Evolutionary conservation across 108 stramenopile genomes (phyloP), one percentile per base, ranked within the genome.

Genomic region (Nitzschia sp.): DNA sequence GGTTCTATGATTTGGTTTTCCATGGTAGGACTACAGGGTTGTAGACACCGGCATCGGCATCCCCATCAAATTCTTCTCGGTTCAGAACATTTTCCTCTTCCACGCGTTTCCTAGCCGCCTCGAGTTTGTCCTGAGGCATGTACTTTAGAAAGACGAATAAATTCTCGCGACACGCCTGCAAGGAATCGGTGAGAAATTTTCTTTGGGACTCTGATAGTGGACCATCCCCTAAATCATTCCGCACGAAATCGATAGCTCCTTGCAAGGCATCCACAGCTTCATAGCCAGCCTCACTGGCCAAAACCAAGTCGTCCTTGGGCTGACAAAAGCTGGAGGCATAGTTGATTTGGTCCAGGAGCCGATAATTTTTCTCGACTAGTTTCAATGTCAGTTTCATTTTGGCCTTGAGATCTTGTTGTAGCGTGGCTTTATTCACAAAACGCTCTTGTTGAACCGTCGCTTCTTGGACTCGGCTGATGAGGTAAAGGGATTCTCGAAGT

Each of bases 381-480:
- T 73, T 69, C 15, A 89, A 46, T 0, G 84, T 85, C 11, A 89
- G 41, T 60, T 89, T 89, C 78, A 89, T 81, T 78, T 89, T 89
- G 45, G 33, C 44, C 33, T 77, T 79, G 13, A 80, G 75, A 6
- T 36, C 67, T 45, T 72, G 68, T 66, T 84, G 80, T 1, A 26
- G 11, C 25, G 65, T 62, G n/a, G 61, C 68, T 21, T 69, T 80
- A 41, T 66, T 58, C 16, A 85, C 75, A 53, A 77, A 86, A 9
- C 88, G 85, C 71, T 89, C 88, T 70, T 85, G 88, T 50, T 80
- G 85, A 4, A 84, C 78, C 28, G 88, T 86, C 1, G 84, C 84
- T 67, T 89, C 88, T 72, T 89, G 88, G 34, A 89, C 88, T 26
- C 88, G 80, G 19, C 72, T 68, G 32, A 89, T 73, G 0, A 89